A percentile compares a stretch with the other conserved stretches of the same genome.
Conservation (phyloP, 1,139 yeast genomes). For the Hansenula sp. region DNA sequence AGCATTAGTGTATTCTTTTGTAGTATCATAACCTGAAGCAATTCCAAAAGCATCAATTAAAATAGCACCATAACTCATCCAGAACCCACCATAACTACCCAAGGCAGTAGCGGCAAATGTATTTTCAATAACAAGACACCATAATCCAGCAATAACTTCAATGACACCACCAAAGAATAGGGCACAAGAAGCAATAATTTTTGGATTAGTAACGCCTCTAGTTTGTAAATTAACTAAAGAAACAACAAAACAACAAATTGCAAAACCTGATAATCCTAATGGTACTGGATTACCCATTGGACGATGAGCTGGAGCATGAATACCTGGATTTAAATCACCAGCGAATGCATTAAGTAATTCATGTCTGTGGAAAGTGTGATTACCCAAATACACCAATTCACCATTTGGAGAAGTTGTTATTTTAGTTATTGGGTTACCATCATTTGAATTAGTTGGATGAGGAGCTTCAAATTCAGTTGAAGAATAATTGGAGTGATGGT, state of each 20-base stretch:
- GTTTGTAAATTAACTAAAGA: constrained; percentile 49
- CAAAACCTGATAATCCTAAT: constrained; percentile 53
- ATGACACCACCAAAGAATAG: constrained; percentile 62
- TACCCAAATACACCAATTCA: constrained; percentile 43
- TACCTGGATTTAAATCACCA: constrained; percentile 50
- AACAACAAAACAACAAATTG: constrained; percentile 40
- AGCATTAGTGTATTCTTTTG: constrained; percentile 43
- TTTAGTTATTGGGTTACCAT: background rate
- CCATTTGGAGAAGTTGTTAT: constrained; percentile 23
- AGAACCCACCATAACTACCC: constrained; percentile 71
- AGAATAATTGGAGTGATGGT: background rate
- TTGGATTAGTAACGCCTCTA: constrained; percentile 44
- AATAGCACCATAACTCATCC: constrained; percentile 63
- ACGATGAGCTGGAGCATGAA: constrained; percentile 25
- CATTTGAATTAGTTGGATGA: background rate
- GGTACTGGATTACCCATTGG: constrained; percentile 57
- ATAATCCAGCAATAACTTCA: constrained; percentile 60
- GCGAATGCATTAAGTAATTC: constrained; percentile 54
- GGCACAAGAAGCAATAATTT: constrained; percentile 43
- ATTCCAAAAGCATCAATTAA: constrained; percentile 52
- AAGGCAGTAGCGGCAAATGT: constrained; percentile 64
- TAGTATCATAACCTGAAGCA: constrained; percentile 41
- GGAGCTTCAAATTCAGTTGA: background rate
- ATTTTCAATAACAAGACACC: constrained; percentile 63
- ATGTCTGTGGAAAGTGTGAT: constrained; percentile 47